phyloP scores from a whole-genome alignment of 805 yeast genomes.

The Lipomyces spencermartinsiae region DNA sequence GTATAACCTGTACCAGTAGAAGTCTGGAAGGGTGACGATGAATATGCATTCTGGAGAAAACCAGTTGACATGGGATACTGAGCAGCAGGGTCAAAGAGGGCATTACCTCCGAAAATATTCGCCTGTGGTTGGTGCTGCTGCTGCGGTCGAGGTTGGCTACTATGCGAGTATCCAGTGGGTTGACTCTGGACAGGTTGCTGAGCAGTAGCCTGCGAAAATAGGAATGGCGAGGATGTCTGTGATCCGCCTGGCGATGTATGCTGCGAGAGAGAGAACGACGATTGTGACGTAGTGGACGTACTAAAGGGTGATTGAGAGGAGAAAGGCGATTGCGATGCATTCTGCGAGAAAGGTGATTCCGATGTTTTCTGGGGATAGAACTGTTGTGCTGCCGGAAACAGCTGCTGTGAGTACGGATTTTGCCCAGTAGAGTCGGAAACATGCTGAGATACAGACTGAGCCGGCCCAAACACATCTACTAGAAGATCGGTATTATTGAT shows the following conservation, averaged over 20 bases:
- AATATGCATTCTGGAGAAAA: constrained; percentile 34
- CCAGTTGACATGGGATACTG: constrained; percentile 35
- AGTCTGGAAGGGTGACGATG: constrained; percentile 5
- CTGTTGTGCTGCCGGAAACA: not conserved
- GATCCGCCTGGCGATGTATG: not conserved
- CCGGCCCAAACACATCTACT: constrained; percentile 19
- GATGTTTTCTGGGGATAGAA: not conserved
- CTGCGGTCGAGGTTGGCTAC: not conserved
- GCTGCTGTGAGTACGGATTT: not conserved
- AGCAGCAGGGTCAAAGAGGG: not conserved
- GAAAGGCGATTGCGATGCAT: not conserved
- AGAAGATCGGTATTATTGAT: constrained; percentile 22
- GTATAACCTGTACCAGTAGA: not conserved
- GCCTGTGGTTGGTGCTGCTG: not conserved
- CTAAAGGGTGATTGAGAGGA: constrained; percentile 9
- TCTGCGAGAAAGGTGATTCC: constrained; percentile 1
- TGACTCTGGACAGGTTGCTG: constrained; percentile 8
- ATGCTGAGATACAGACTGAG: constrained; percentile 9
- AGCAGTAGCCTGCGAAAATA: not conserved
- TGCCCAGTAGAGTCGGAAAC: not conserved
- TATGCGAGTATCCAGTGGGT: not conserved
- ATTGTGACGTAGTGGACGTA: not conserved
- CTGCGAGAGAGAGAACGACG: constrained; percentile 9
- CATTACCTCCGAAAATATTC: constrained; percentile 19
- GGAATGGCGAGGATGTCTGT: not conserved